Conservation (phyloP, 2,329 filamentous ascomycete genomes). For the Xylariales sp. region DNA sequence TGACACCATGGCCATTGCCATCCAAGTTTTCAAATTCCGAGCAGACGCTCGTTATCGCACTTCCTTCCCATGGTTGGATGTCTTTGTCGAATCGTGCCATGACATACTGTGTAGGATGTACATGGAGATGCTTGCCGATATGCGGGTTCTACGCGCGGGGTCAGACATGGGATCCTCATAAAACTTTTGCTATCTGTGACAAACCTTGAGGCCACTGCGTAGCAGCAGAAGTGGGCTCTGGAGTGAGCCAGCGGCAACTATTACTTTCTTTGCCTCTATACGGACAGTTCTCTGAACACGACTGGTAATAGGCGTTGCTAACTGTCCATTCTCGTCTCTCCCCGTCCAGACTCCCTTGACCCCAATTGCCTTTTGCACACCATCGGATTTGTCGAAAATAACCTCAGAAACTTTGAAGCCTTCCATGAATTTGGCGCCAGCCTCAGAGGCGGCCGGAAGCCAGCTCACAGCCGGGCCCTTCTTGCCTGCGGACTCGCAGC, state of each 20-base stretch:
- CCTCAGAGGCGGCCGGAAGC: slow-evolving; percentile 72
- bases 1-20: slow-evolving; percentile 72
- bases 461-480: slow-evolving; percentile 73
- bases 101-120: slow-evolving; percentile 68
- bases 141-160: slow-evolving; percentile 65
- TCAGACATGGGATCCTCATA: slow-evolving; percentile 15
- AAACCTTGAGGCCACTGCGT: slow-evolving; percentile 69
- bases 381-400: slow-evolving; percentile 54
- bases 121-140: slow-evolving; percentile 74
- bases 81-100: slow-evolving; percentile 65
- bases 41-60: slow-evolving; percentile 75
- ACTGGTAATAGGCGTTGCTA: slow-evolving; percentile 44
- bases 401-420: slow-evolving; percentile 71
- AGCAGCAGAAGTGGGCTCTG: slow-evolving; percentile 72
- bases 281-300: slow-evolving; percentile 56
- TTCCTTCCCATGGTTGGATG: slow-evolving; percentile 68
- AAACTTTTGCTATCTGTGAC: slow-evolving; percentile 13
- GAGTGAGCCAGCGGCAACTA: slow-evolving; percentile 73
- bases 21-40: slow-evolving; percentile 79
- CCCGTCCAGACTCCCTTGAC: slow-evolving; percentile 73
- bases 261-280: slow-evolving; percentile 74
- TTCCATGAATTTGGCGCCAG: slow-evolving; percentile 79
- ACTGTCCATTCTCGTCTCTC: slow-evolving; percentile 57
- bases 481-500: slow-evolving; percentile 66
- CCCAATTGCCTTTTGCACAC: slow-evolving; percentile 58